Percentiles rank a stretch among this genome's conserved stretches.
phyloP scores from a whole-genome alignment of 1,284 basidiomycete species.

The Gomphus bonarii region DNA sequence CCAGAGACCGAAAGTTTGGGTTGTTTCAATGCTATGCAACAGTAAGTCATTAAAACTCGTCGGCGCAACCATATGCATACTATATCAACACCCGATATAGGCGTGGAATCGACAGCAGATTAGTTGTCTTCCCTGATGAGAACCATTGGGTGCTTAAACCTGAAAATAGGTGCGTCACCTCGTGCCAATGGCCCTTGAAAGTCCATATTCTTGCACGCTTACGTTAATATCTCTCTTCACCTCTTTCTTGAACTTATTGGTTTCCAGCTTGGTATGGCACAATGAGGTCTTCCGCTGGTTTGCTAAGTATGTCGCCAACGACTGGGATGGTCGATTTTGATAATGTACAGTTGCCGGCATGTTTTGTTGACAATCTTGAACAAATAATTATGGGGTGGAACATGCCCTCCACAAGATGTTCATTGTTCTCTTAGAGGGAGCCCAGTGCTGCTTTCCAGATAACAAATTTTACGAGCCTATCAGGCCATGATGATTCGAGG shows the following conservation, averaged over 20 bases:
- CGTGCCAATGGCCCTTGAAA: not conserved
- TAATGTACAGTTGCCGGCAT: not conserved
- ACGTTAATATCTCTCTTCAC: not conserved
- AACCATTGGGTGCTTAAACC: slow-evolving; percentile 85
- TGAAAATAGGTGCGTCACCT: slow-evolving; percentile 49
- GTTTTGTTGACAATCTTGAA: not conserved
- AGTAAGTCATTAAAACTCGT: slow-evolving; percentile 37
- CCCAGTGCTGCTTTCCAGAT: too few relatives aligned
- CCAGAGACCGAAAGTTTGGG: slow-evolving; percentile 77
- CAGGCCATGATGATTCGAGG: too few relatives aligned
- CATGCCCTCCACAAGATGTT: too few relatives aligned
- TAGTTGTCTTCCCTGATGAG: slow-evolving; percentile 88
- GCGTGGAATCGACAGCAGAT: slow-evolving; percentile 64
- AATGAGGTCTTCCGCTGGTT: slow-evolving; percentile 86
- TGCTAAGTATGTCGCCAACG: slow-evolving; percentile 25
- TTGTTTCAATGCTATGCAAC: slow-evolving; percentile 71
- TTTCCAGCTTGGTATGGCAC: slow-evolving; percentile 67
- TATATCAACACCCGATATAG: slow-evolving; percentile 26
- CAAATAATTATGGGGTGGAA: too few relatives aligned
- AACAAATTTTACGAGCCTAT: too few relatives aligned
- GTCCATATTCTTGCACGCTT: not conserved
- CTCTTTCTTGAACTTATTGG: not conserved
- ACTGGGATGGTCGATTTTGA: not conserved
- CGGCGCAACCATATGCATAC: slow-evolving; percentile 18
- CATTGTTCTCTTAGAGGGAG: too few relatives aligned